Conservation (phyloP, 805 yeast genomes). For the Ogataea paradorogensis region DNA sequence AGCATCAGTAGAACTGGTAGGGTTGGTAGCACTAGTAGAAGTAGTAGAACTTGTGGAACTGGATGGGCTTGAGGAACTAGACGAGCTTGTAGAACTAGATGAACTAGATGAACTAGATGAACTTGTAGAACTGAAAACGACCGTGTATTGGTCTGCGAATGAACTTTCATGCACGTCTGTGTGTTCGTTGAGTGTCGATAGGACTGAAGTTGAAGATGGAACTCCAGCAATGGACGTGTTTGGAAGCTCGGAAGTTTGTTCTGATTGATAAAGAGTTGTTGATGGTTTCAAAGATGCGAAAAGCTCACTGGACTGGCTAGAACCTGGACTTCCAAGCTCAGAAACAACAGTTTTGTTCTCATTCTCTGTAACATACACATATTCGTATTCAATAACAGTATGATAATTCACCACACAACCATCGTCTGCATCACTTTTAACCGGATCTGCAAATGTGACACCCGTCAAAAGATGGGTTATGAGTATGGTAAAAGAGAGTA, state of each 20-base stretch:
- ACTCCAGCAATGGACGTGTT: too few relatives aligned
- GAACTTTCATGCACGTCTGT: too few relatives aligned
- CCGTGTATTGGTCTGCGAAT: too few relatives aligned
- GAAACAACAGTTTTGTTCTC: too few relatives aligned
- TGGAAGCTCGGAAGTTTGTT: too few relatives aligned
- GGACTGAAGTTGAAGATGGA: too few relatives aligned
- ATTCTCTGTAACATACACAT: conserved; percentile 11
- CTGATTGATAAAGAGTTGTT: too few relatives aligned
- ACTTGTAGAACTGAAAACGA: not conserved
- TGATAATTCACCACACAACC: conserved; percentile 19
- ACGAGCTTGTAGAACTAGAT: conserved; percentile 7
- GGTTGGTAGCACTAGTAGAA: conserved; percentile 14
- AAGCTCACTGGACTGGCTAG: too few relatives aligned
- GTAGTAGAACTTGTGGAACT: conserved; percentile 18
- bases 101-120: conserved; percentile 6
- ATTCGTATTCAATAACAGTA: conserved; percentile 17
- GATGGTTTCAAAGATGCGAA: too few relatives aligned
- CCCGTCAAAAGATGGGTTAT: not conserved
- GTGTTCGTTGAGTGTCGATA: too few relatives aligned
- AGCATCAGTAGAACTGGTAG: too few relatives aligned
- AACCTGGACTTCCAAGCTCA: too few relatives aligned
- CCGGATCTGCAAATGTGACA: not conserved
- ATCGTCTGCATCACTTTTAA: conserved; percentile 2
- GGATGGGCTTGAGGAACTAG: conserved; percentile 10
- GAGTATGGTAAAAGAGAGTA: not conserved